phyloP scores from a whole-genome alignment of 805 yeast species.

The Yarrowia sp. region DNA sequence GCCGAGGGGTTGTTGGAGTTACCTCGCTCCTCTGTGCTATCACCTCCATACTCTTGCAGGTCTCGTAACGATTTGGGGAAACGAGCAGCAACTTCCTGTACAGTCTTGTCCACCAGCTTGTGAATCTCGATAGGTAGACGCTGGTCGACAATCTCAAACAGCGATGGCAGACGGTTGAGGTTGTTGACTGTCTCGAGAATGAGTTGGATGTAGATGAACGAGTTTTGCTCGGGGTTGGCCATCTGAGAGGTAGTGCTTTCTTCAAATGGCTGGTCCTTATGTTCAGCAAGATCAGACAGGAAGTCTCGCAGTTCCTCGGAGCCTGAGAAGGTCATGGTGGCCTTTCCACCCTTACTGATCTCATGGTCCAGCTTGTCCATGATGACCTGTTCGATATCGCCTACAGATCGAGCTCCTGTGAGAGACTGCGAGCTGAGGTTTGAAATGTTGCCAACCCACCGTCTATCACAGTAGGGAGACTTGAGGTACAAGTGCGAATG shows the following conservation, averaged over 20 bases:
- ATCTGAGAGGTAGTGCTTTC: conserved; percentile 48
- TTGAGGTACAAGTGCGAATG: conserved; percentile 72
- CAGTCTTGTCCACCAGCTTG: conserved; percentile 64
- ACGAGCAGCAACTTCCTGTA: conserved; percentile 67
- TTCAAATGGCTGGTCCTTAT: conserved; percentile 39
- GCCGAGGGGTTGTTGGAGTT: conserved; percentile 10
- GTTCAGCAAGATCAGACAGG: conserved; percentile 38
- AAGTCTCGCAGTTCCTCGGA: conserved; percentile 44
- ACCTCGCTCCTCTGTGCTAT: conserved; percentile 6
- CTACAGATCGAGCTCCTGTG: conserved; percentile 40
- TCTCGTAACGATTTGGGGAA: conserved; percentile 56
- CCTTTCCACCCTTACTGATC: conserved; percentile 29
- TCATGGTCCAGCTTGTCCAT: conserved; percentile 45
- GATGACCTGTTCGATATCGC: conserved; percentile 43
- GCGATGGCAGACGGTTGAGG: conserved; percentile 65
- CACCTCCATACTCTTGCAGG: conserved; percentile 24
- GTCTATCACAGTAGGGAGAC: conserved; percentile 49
- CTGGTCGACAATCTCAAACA: conserved; percentile 61
- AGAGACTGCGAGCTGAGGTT: conserved; percentile 40
- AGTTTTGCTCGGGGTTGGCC: conserved; percentile 54
- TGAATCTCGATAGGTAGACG: conserved; percentile 69
- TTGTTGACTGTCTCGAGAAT: conserved; percentile 65
- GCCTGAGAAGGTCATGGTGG: conserved; percentile 44
- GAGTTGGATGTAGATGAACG: conserved; percentile 61
- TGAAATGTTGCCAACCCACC: conserved; percentile 46